Base-by-base conservation (phyloP, 202 grass and related monocot species). In the Eragrostis tef region DNA sequence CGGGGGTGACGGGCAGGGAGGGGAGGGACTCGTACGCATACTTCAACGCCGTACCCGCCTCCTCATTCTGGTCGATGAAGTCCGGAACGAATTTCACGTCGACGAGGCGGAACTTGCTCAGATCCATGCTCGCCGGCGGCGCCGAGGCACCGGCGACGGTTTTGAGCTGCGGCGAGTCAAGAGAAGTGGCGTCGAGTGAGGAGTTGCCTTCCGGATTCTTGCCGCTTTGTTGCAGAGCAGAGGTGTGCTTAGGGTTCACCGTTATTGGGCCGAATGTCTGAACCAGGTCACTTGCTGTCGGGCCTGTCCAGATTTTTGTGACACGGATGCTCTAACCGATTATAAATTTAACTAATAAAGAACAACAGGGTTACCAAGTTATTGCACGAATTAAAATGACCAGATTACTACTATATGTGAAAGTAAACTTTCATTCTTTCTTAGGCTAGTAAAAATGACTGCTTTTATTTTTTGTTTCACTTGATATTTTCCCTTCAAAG, bases 71-170 rank as follows among this genome's bases (percentile, higher is more conserved):
- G 44, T 47, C 68, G 68, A 26, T 14, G 44, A 71, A 71, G 22
- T 24, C 0, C 22, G 3, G 22, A 25, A 49, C 6, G 0, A 4
- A 8, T 25, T 9, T 16, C 9, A 26, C 14, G 70, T 25, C 9
- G 4, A 10, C 19, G 10, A 21, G 6, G 1, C 5, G 36, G 36
- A 36, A 72, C 31, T 29, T 15, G 6, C 70, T n/a, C 26, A n/a
- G 70, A 27, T 73, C 70, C 70, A 73, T 53, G 47, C 48, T 34
- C 70, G 70, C 48, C 70, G 70, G 70, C 70, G 70, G 70, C 25
- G 46, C 3, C 25, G 25, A 72, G 47, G 64, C 17, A 20, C 25
- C 34, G 17, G 31, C 31, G 31, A 65, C 36, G 17, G 45, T 43
- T 39, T 22, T 16, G 6, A 6, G 15, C 43, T 6, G 19, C 13